These are phyloP conservation scores for Phaeoacremonium minimum DNA, from an alignment of 2,329 filamentous ascomycete genomes.

Conservation along the genomic window DNA sequence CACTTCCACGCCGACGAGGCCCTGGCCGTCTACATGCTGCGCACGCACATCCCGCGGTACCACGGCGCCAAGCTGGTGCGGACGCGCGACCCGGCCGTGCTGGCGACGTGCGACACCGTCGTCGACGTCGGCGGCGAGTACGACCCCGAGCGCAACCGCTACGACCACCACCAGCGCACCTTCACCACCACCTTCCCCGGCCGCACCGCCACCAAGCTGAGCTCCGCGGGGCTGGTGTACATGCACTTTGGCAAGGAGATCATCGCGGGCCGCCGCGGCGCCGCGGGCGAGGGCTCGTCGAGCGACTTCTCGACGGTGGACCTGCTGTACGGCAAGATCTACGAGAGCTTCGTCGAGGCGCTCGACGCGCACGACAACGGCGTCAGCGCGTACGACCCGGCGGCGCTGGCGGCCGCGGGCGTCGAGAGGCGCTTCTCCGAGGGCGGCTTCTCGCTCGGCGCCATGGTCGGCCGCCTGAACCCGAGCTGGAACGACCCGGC, in stretches of 20 bases:
- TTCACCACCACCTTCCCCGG: conserved; percentile 83
- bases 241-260: conserved; percentile 90
- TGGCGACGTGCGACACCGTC: conserved; percentile 85
- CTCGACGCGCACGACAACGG: conserved; percentile 98
- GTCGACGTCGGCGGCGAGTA: conserved; percentile 98
- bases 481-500: conserved; percentile 70
- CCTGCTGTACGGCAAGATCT: conserved; percentile 82
- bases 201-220: conserved; percentile 83
- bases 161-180: conserved; percentile 95
- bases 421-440: conserved; percentile 80
- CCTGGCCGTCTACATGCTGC: conserved; percentile 92
- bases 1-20: conserved; percentile 99
- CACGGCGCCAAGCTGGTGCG: conserved; percentile 69
- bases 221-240: conserved; percentile 89
- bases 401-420: conserved; percentile 62
- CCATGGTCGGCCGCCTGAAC: conserved; percentile 78
- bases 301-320: conserved; percentile 64
- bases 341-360: conserved; percentile 90
- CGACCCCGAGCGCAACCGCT: conserved; percentile 70
- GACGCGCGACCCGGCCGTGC: conserved; percentile 75
- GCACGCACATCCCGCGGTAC: conserved; percentile 75
- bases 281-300: conserved; percentile 28
- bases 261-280: conserved; percentile 61
- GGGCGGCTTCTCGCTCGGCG: conserved; percentile 78
- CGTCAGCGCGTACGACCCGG: conserved; percentile 75